Evolutionary conservation across 1,284 basidiomycete genomes (phyloP), one percentile per base, ranked within the genome.

Genomic region (Moesziomyces antarcticus): DNA sequence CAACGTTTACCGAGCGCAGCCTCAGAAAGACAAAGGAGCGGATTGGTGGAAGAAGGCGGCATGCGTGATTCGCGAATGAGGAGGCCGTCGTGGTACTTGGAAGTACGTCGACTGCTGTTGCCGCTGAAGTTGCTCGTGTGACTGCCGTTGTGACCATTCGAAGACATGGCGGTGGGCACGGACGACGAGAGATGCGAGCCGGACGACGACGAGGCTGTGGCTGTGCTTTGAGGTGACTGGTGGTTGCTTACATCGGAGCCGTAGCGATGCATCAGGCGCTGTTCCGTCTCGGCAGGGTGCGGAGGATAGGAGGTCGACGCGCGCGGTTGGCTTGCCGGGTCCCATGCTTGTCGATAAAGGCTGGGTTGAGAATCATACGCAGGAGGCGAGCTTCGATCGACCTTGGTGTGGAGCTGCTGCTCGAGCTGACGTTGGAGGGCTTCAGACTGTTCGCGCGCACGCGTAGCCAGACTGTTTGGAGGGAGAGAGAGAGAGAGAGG

Each of bases 1-100:
- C 70, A 73, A 45, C 70, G 64, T 43, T 73, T 73, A 40, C 70
- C 70, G 3, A 73, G 54, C 3, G 70, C 70, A n/a, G 70, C 70
- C 54, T 73, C 70, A 9, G 70, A 73, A 35, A 73, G 64, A 46
- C 70, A 73, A 33, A 73, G 60, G 22, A 73, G 70, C 7, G 70
- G 70, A 24, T 73, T 73, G 50, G 70, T 73, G 8, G 70, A 73
- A 0, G 70, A 73, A 24, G 70, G 70, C 13, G 70, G 70, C 70
- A 73, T 73, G 27, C 48, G 58, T 1, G 70, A 63, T 51, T 73
- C 70, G 13, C 70, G 70, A 37, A 73, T 73, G 44, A 73, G 45
- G 33, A 67, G 70, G 22, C 70, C 70, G 42, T 73, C 70, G 40
- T 73, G 70, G 40, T 73, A 73, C 43, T 67, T 73, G 48, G 70